Evolutionary conservation across 2,329 filamentous ascomycete genomes (phyloP), one percentile per base, ranked within the genome.

Genomic region (Metarhizium rileyi): DNA sequence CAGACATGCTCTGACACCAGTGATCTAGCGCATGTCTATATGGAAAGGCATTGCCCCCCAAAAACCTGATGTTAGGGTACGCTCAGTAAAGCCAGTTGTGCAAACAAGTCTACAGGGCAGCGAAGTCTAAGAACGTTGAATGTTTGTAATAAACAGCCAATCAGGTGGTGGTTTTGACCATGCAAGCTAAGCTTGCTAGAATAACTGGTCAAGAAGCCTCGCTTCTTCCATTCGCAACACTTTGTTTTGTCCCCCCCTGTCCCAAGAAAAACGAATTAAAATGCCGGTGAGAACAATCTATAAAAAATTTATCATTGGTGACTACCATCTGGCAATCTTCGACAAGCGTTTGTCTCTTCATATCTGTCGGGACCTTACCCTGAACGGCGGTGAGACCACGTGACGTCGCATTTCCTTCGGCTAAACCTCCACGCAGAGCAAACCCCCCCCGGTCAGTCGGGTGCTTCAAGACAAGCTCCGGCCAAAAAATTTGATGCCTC

Each of bases 361-460:
- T 28, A 10, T 28, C 27, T 28, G 27, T 10, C 10, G 27, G 5
- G 5, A 5, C 27, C 27, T 28, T 5, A 28, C 5, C 10, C 27
- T 10, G 5, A 28, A 28, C 36, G 3, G 6, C 25, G 10, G 38
- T 42, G 12, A 25, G 16, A 14, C 7, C 51, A 52, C 51, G 51
- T 52, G 51, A 52, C 33, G 12, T n/a, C 4, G 16, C 38, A 9
- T n/a, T 33, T 41, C 50, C 50, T 50, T 52, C 52, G 52, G 52
- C 46, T 52, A 52, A 53, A 49, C 48, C 44, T 40, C 25, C 10
- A 8, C 5, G 20, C 6, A 14, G n/a, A n/a, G 14, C 14, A 6
- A 25, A 38, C 14, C 14, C 38, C 38, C 38, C 36, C 36, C 18
- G 36, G 16, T 22, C 20, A 20, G 38, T 42, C 38, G 20, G 38